Evolutionary conservation across 768 basidiomycete species (phyloP), one percentile per base, ranked within the genome.

Genomic region (Mycena kentingensis): DNA sequence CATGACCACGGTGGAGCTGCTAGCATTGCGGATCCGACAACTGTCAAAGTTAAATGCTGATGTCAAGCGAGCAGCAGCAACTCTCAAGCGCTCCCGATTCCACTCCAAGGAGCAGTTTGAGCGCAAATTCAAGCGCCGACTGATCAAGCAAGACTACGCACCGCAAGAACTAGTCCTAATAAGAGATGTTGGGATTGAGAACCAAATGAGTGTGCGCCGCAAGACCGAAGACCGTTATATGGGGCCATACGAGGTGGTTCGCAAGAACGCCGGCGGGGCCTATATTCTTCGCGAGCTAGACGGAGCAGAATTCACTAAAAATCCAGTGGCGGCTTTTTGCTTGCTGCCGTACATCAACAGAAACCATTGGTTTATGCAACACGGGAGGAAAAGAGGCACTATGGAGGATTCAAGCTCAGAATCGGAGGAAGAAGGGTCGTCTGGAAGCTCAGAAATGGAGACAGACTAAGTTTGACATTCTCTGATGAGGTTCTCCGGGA

Each of bases 171-270:
- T 70, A 13, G 63, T 70, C 0, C 37, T 70, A 0, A 47, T 65
- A 0, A 35, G 58, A 3, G 68, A 70, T 35, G 56, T 63, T 16
- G 31, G 3, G 26, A 54, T 31, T 51, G 65, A 34, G 54, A 49
- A 21, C 29, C 18, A 19, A 41, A 41, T 50, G 49, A 61, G 15
- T 29, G 53, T 5, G 42, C 60, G 19, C 2, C 27, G 3, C 61
- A 67, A 48, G 42, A 60, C 7, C 52, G 37, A 19, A 16, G 52
- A 54, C 28, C 46, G 54, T 10, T 68, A 68, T 38, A 35, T 63
- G 15, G 66, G 65, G 13, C 67, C 66, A 1, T 63, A 47, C 31
- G 39, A 60, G 19, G 58, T 69, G 42, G n/a, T n/a, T n/a, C n/a
- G n/a, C n/a, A n/a, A n/a, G n/a, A n/a, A n/a, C n/a, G n/a, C n/a